phyloP scores from a whole-genome alignment of 257 asterid genomes.

The Craterostigma plantagineum region DNA sequence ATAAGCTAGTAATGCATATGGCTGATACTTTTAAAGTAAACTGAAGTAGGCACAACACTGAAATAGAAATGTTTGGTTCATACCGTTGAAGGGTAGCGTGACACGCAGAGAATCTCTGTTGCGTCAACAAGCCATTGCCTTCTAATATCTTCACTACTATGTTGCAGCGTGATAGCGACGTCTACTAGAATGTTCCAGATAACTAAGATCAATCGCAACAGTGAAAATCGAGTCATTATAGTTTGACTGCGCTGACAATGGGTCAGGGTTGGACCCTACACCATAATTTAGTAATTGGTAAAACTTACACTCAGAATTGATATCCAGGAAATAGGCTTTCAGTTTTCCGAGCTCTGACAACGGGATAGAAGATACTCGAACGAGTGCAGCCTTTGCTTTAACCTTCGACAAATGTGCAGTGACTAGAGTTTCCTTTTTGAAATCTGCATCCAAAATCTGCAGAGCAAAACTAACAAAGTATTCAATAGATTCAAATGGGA shows the following conservation, averaged over 20 bases:
- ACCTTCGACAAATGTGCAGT: slow-evolving; percentile 26
- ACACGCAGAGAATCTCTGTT: slow-evolving; percentile 54
- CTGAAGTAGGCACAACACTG: background rate
- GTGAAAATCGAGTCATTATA: slow-evolving; percentile 1
- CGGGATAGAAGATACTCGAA: slow-evolving; percentile 47
- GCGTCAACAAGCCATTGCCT: slow-evolving; percentile 77
- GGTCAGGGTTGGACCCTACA: background rate
- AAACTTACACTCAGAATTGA: slow-evolving; percentile 47
- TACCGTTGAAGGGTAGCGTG: slow-evolving; percentile 87
- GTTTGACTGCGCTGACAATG: too few species aligned
- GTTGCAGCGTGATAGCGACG: slow-evolving; percentile 43
- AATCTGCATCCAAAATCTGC: slow-evolving; percentile 38
- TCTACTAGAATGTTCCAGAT: slow-evolving; percentile 71
- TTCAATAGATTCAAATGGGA: background rate
- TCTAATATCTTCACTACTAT: slow-evolving; percentile 37
- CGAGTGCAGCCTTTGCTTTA: slow-evolving; percentile 62
- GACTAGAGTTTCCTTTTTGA: slow-evolving; percentile 15
- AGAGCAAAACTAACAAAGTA: slow-evolving; percentile 4
- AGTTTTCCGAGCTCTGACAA: slow-evolving; percentile 48
- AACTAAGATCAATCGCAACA: slow-evolving; percentile 22
- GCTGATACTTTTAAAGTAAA: background rate
- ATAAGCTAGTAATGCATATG: background rate
- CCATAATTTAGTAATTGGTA: background rate
- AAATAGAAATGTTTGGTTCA: slow-evolving; percentile 8
- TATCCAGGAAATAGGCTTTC: slow-evolving; percentile 40